Base-by-base conservation (phyloP, 139 green algal species). In the Axilococcus clingmanii region DNA sequence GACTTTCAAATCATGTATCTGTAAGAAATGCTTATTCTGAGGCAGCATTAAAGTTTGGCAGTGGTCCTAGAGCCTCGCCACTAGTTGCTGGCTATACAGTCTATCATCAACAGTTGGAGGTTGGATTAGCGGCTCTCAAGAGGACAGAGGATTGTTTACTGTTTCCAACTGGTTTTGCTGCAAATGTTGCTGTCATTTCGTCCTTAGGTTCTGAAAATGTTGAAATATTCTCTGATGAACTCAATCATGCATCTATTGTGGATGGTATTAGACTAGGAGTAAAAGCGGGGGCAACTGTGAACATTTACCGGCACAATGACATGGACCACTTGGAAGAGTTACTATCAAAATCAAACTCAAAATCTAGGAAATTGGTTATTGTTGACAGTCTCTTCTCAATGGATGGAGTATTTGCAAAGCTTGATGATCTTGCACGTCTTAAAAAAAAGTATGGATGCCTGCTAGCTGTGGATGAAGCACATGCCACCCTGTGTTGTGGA, bases 171-270 rank as follows among this genome's bases (percentile, higher is more conserved):
- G 87, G 89, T 17, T 98, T 89, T 74, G 89, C 87, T 7, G 88
- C 91, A 45, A 97, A 97, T 55, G 48, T 93, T 49, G 70, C 79
- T 1, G 67, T 85, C 8, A 36, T 94, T 8, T 52, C 70, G 1
- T 52, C 66, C 3, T 67, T 95, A n/a, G 51, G 35, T 6, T 22
- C 19, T 11, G 42, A 31, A 38, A 33, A 46, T 14, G 59, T 80
- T 8, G 67, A 62, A 1, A 66, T 97, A 16, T 89, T 95, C 43
- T 85, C 65, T 8, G 91, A 98, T 44, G 81, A 87, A 57, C 81
- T 97, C 5, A 98, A 98, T 61, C 91, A 98, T 62, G 91, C 91
- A 0, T 90, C 74, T 54, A 97, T 98, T 63, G 83, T 98, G 42
- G 91, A 98, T 51, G 91, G 84, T 4, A 71, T 66, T 4, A 55